A percentile compares a stretch with the other conserved stretches of the same genome.
Conservation (phyloP, 306 rosid genomes). For the Lupinus albus region DNA sequence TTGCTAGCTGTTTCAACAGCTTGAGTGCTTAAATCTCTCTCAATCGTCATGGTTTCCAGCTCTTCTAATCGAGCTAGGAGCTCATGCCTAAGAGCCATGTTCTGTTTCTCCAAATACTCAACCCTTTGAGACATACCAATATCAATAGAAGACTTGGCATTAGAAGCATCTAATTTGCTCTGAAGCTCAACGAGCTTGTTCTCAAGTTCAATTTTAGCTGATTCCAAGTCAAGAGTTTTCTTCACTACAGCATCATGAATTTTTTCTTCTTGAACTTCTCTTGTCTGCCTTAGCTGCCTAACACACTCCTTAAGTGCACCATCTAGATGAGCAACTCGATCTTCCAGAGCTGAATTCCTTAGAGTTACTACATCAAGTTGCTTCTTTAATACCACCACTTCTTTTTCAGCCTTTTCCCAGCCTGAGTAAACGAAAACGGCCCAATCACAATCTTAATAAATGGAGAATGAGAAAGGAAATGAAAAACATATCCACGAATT, state of each 20-base stretch:
- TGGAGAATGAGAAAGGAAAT: conserved; percentile 29
- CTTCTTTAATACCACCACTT: conserved; percentile 67
- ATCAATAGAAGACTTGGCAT: conserved; percentile 41
- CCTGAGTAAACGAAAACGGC: conserved; percentile 51
- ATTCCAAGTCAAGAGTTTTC: conserved; percentile 69
- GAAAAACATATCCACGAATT: conserved; percentile 24
- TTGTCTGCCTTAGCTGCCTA: conserved; percentile 88
- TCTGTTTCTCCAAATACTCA: conserved; percentile 73
- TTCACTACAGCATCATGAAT: conserved; percentile 60
- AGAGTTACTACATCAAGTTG: conserved; percentile 63
- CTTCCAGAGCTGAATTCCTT: conserved; percentile 70
- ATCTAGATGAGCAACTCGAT: conserved; percentile 82
- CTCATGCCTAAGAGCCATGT: conserved; percentile 69
- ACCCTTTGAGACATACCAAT: conserved; percentile 56
- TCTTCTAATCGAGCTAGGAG: conserved; percentile 69
- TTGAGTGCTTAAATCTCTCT: conserved; percentile 90
- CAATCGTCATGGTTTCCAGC: conserved; percentile 76
- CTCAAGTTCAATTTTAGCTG: conserved; percentile 72
- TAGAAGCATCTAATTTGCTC: conserved; percentile 53
- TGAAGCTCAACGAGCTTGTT: conserved; percentile 67
- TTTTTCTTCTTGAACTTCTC: conserved; percentile 79
- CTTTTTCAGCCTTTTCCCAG: conserved; percentile 97
- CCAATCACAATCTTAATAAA: conserved; percentile 35
- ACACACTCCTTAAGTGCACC: conserved; percentile 97
- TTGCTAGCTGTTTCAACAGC: conserved; percentile 95